phyloP scores from a whole-genome alignment of 1,284 basidiomycete genomes.

The Melampsora larici-populina region DNA sequence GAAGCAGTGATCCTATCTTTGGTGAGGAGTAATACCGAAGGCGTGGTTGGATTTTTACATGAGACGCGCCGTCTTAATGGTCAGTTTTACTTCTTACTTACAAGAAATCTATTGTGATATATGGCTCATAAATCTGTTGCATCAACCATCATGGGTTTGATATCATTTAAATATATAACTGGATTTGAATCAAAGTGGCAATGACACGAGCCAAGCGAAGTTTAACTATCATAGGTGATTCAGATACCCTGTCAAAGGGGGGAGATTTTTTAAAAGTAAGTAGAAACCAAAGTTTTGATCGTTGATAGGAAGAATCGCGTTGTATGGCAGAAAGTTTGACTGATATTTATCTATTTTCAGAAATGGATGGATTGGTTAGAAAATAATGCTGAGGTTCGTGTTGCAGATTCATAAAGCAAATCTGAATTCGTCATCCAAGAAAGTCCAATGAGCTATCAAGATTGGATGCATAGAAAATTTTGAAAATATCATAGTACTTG shows the following conservation, averaged over 20 bases:
- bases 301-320: neutral
- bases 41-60: slow-evolving; percentile 85
- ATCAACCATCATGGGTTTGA: slow-evolving; percentile 1
- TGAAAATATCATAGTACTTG: no score
- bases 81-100: slow-evolving; percentile 51
- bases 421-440: no score
- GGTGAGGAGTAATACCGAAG: slow-evolving; percentile 74
- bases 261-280: slow-evolving; percentile 67
- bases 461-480: no score
- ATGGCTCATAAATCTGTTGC: slow-evolving; percentile 14
- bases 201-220: slow-evolving; percentile 92
- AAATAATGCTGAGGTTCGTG: slow-evolving; percentile 78
- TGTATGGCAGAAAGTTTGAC: neutral
- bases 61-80: slow-evolving; percentile 86
- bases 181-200: slow-evolving; percentile 61
- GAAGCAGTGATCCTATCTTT: slow-evolving; percentile 84
- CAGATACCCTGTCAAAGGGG: slow-evolving; percentile 78
- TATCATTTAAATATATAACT: neutral
- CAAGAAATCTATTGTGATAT: neutral
- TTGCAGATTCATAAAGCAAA: slow-evolving; percentile 60
- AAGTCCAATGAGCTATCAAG: no score
- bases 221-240: slow-evolving; percentile 83
- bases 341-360: slow-evolving; percentile 14
- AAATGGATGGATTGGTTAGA: slow-evolving; percentile 89
- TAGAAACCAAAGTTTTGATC: neutral